Percentiles rank a stretch among this genome's conserved stretches.
Evolutionary conservation across 1,139 yeast genomes (phyloP).

Genomic region (Yamadazyma pseudoaaseri): DNA sequence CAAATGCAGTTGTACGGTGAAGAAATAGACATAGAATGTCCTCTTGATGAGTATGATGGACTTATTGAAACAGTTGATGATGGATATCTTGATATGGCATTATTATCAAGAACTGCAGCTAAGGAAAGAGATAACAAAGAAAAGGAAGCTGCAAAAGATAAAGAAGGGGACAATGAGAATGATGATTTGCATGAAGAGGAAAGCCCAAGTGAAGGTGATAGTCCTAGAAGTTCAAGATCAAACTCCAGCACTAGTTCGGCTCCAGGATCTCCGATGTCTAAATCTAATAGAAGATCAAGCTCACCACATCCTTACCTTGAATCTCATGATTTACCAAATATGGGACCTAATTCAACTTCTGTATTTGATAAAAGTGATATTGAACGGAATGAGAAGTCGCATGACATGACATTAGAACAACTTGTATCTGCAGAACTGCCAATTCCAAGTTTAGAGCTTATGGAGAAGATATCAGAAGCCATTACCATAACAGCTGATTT

Average conservation of each 20-base stretch:
- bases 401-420: constrained; percentile 45
- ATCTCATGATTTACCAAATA: constrained; percentile 17
- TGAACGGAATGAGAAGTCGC: constrained; percentile 10
- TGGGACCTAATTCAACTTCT: constrained; percentile 37
- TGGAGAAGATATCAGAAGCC: constrained; percentile 59
- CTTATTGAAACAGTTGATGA: constrained; percentile 67
- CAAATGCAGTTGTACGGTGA: constrained; percentile 17
- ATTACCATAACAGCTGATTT: constrained; percentile 62
- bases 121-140: not conserved
- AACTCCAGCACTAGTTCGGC: not conserved
- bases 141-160: constrained; percentile 11
- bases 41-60: constrained; percentile 67
- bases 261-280: constrained; percentile 1
- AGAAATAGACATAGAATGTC: constrained; percentile 29
- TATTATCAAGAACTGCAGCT: constrained; percentile 24
- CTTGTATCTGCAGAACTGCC: constrained; percentile 52
- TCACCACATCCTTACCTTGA: not conserved
- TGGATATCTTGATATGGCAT: constrained; percentile 57
- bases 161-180: constrained; percentile 6
- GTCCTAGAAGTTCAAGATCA: not conserved
- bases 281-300: not conserved
- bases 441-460: constrained; percentile 51
- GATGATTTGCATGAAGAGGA: not conserved
- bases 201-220: not conserved
- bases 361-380: constrained; percentile 32